Evolutionary conservation across 805 yeast genomes (phyloP).

Genomic region (Saturnispora serradocipensis): DNA sequence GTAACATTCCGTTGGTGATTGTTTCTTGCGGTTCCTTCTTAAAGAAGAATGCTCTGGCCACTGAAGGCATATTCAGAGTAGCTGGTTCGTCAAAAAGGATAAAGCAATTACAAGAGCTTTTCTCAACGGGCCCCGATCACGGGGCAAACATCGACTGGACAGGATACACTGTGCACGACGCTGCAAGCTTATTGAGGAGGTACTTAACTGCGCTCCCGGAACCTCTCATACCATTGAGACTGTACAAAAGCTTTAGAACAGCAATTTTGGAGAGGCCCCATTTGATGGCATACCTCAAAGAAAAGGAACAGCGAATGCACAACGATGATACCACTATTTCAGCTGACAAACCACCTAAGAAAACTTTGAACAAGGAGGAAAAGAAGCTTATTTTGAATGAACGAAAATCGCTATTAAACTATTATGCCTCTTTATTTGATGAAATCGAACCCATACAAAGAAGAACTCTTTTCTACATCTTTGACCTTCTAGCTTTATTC

Average conservation of each 20-base stretch:
- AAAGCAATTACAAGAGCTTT: conserved; percentile 72
- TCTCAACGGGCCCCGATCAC: conserved; percentile 81
- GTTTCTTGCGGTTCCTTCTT: conserved; percentile 88
- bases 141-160: conserved; percentile 89
- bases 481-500: conserved; percentile 81
- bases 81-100: conserved; percentile 88
- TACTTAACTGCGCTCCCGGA: conserved; percentile 84
- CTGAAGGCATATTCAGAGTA: conserved; percentile 88
- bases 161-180: conserved; percentile 92
- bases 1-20: conserved; percentile 86
- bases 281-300: conserved; percentile 55
- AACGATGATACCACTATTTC: neutral
- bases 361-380: conserved; percentile 29
- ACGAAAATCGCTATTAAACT: conserved; percentile 57
- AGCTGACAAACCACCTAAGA: conserved; percentile 20
- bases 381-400: conserved; percentile 34
- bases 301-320: conserved; percentile 30
- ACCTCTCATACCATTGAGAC: conserved; percentile 73
- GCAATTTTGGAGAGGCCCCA: conserved; percentile 63
- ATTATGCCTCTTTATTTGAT: conserved; percentile 60
- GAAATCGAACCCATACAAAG: conserved; percentile 67
- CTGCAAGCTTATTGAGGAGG: conserved; percentile 82
- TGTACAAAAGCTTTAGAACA: conserved; percentile 69
- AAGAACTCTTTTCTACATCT: conserved; percentile 74
- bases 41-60: conserved; percentile 65